phyloP scores from a whole-genome alignment of 805 yeast species.

The Cyberlindnera amylophila region DNA sequence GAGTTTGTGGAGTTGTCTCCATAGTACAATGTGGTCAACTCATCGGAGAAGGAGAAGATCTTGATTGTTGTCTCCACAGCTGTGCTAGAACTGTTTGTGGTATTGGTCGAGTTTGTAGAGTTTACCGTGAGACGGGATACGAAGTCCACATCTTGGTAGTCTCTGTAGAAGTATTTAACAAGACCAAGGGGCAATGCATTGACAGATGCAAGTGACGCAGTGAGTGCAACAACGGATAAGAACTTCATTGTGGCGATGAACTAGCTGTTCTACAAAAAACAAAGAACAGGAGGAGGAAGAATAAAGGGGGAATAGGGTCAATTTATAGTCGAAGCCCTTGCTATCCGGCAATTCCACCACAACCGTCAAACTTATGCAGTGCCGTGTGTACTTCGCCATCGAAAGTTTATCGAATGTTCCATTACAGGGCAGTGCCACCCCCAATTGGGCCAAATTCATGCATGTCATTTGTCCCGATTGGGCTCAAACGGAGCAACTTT shows the following conservation, averaged over 20 bases:
- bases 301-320: too few species aligned
- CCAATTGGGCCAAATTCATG: too few species aligned
- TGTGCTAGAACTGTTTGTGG: slow-evolving; percentile 6
- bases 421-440: too few species aligned
- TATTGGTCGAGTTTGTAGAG: slow-evolving; percentile 7
- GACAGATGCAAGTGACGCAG: not conserved
- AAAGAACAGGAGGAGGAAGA: too few species aligned
- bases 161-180: not conserved
- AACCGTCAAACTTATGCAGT: too few species aligned
- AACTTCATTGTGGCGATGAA: not conserved
- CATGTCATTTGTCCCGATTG: too few species aligned
- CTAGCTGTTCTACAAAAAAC: too few species aligned
- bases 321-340: too few species aligned
- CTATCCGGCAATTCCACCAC: too few species aligned
- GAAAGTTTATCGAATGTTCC: too few species aligned
- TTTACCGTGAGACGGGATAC: not conserved
- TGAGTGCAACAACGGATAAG: not conserved
- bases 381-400: too few species aligned
- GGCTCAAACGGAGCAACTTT: too few species aligned
- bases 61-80: slow-evolving; percentile 2
- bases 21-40: slow-evolving; percentile 14
- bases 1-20: slow-evolving; percentile 4
- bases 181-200: not conserved
- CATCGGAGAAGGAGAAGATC: slow-evolving; percentile 15
- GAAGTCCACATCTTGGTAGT: not conserved